Evolutionary conservation across 164 flowering plant species (phyloP), one percentile per base, ranked within the genome.

Genomic region (Magnolia kwangsiensis): DNA sequence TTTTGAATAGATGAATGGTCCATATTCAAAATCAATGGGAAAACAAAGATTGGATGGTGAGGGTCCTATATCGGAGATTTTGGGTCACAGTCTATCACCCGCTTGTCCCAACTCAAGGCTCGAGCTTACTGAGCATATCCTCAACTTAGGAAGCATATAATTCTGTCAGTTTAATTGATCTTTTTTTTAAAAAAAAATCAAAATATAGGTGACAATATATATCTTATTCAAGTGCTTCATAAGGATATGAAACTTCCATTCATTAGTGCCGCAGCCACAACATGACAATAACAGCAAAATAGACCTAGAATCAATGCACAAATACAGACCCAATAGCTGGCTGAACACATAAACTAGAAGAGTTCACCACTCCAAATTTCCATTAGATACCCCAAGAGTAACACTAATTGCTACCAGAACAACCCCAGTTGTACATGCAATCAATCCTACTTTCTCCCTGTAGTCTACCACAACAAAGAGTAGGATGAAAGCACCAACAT

Each of bases 371-470:
- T 45, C 37, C 66, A 78, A 72, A 58, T 78, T 61, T 27, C 74
- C 87, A 79, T 74, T 83, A 19, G 91, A 84, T 75, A 79, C 82
- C 24, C 94, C 89, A 67, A 89, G 72, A 49, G 78, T 65, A 58
- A 88, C 29, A 71, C 87, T 87, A 80, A 89, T 71, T 67, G 82
- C 58, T 8, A 87, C 85, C 49, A 90, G 85, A 61, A 86, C 50
- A 31, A 45, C 74, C 73, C 74, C 74, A 63, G 61, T 18, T 65
- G 86, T 83, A 82, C 98, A 94, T 16, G 95, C 95, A 69, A 92
- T 77, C 72, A 85, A 84, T 71, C 97, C 98, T 58, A 97, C 88
- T 68, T 94, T 92, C 78, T 94, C 98, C 80, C 98, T 84, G 85
- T 87, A 82, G 80, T 94, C 98, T 73, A 90, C 80, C 45, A 85